These are phyloP conservation scores for Chalara sp. DNA, from an alignment of 2,329 filamentous ascomycete genomes.

Conservation along the genomic window DNA sequence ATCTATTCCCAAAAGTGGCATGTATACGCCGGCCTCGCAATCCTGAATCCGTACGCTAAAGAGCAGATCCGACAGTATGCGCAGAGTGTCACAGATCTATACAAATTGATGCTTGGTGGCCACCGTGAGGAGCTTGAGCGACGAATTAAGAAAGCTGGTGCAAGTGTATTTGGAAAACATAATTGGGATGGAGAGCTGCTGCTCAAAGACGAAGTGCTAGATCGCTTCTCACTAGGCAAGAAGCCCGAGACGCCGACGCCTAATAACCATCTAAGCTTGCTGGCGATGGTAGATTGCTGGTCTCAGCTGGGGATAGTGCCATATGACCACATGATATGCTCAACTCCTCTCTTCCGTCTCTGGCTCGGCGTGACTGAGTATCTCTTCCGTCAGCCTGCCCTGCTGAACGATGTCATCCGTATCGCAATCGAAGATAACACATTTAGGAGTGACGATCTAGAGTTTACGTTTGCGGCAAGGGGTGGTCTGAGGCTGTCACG, in stretches of 20 bases:
- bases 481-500: slow-evolving; percentile 90
- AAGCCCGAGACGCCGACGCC: slow-evolving; percentile 51
- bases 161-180: slow-evolving; percentile 54
- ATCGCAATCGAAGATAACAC: slow-evolving; percentile 85
- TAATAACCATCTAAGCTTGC: slow-evolving; percentile 88
- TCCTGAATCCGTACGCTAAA: slow-evolving; percentile 88
- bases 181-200: slow-evolving; percentile 59
- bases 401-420: slow-evolving; percentile 78
- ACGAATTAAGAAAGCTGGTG: slow-evolving; percentile 75
- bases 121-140: slow-evolving; percentile 65
- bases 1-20: slow-evolving; percentile 99
- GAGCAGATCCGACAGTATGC: slow-evolving; percentile 94
- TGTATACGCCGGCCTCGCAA: slow-evolving; percentile 94
- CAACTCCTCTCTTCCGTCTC: slow-evolving; percentile 91
- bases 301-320: slow-evolving; percentile 87
- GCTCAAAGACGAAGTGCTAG: slow-evolving; percentile 72
- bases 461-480: slow-evolving; percentile 94
- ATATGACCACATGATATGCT: slow-evolving; percentile 99
- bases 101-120: slow-evolving; percentile 93
- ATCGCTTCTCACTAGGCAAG: slow-evolving; percentile 79
- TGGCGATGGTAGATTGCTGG: slow-evolving; percentile 99
- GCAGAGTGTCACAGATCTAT: slow-evolving; percentile 83
- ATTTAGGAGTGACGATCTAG: slow-evolving; percentile 90
- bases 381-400: slow-evolving; percentile 73
- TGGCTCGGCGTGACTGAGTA: slow-evolving; percentile 98